Conservation (phyloP, 2,329 filamentous ascomycete genomes). For the Elsinoe australis region DNA sequence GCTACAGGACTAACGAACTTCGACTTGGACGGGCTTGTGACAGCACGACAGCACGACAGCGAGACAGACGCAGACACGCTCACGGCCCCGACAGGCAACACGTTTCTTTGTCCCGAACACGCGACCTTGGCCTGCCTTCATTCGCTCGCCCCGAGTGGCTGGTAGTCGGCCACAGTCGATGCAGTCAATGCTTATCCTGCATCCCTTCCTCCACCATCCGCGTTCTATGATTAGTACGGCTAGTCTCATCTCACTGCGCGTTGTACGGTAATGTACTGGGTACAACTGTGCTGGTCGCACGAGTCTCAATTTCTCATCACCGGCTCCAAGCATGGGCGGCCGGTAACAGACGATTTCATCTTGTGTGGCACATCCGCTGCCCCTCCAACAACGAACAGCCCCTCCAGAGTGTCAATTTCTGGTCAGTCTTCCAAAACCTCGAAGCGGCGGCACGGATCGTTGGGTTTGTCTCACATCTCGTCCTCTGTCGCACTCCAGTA, state of each 20-base stretch:
- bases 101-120: conserved; percentile 12
- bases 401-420: neutral
- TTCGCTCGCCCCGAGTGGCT: neutral
- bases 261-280: too few species aligned
- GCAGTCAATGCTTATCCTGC: neutral
- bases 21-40: neutral
- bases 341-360: too few species aligned
- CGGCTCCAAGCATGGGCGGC: too few species aligned
- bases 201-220: neutral
- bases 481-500: neutral
- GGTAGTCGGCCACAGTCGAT: too few species aligned
- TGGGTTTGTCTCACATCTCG: conserved; percentile 9
- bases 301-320: neutral
- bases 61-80: neutral
- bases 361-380: too few species aligned
- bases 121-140: neutral
- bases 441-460: conserved; percentile 10
- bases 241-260: too few species aligned
- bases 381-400: neutral
- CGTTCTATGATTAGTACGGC: neutral
- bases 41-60: neutral
- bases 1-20: neutral
- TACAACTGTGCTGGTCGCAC: too few species aligned
- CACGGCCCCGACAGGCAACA: neutral
- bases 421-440: conserved; percentile 1